Base-by-base conservation (phyloP, 2,329 filamentous ascomycete species). In the Phaeoacremonium minimum region DNA sequence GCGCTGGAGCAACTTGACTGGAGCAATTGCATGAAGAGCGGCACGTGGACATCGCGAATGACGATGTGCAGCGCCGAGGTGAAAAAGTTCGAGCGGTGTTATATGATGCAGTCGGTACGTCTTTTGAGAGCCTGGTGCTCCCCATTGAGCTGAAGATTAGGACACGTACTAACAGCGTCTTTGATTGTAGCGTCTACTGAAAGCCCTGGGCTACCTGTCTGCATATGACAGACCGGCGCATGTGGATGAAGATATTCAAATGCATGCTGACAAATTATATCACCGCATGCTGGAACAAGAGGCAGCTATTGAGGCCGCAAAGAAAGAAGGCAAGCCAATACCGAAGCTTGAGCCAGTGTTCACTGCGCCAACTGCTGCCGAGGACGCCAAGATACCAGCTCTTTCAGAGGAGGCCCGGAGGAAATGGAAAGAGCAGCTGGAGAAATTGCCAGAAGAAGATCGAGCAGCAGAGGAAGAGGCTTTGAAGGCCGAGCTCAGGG, bases 241-340 rank as follows among this genome's bases (percentile, higher is more conserved):
- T 18, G 74, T 86, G 35, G 86, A 95, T 50, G 90, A 96, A 58
- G 78, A 84, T 48, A 88, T 98, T 43, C 93, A 97, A 63, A 87
- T 97, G 83, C 90, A 96, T 59, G 91, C 91, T 41, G 93, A 98
- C 65, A 79, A 78, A 45, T 72, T 98, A 28, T 98, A 89, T 61
- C 85, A 91, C 52, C 80, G 85, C 49, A 88, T 97, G 82, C 62
- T 95, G 26, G 75, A 79, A 43, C 88, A 95, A 56, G 91, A 98
- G 61, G 71, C 69, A 15, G 76, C 74, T 44, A 79, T 86, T n/a
- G 78, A 85, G 45, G 73, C 80, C 50, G 85, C 84, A 22, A 80
- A 80, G 58, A 68, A 72, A 36, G 73, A 76, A 46, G 79, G 78
- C 18, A 61, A 59, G n/a, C 69, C 74, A 1, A 55, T 69, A 31